phyloP scores from a whole-genome alignment of 345 rosid species.

The Linum usitatissimum region DNA sequence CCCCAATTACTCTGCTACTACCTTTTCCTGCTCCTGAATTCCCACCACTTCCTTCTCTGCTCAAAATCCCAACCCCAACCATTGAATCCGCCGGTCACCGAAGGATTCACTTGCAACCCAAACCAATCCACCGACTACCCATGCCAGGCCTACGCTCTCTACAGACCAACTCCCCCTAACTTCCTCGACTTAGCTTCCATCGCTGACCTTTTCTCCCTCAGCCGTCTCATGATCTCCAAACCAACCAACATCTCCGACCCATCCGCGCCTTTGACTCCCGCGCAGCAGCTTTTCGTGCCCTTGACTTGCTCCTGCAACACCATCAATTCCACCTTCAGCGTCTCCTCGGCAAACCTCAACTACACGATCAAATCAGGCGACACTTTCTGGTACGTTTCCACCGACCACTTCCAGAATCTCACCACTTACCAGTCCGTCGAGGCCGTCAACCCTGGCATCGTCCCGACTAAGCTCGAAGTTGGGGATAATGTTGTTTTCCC shows the following conservation, averaged over 20 bases:
- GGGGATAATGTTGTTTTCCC: slow-evolving; percentile 41
- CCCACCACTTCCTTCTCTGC: not conserved
- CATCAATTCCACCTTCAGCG: slow-evolving; percentile 16
- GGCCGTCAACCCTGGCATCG: slow-evolving; percentile 42
- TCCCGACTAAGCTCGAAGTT: slow-evolving; percentile 30
- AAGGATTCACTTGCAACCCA: slow-evolving; percentile 33
- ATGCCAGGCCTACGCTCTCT: slow-evolving; percentile 51
- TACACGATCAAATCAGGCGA: slow-evolving; percentile 33
- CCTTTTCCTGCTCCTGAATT: slow-evolving; percentile 15
- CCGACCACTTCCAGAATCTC: slow-evolving; percentile 30
- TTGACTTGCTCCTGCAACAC: slow-evolving; percentile 46
- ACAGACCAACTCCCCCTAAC: slow-evolving; percentile 30
- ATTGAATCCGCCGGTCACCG: slow-evolving; percentile 31
- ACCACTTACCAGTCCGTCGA: slow-evolving; percentile 58
- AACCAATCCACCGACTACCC: slow-evolving; percentile 32
- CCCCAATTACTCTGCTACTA: slow-evolving; percentile 8
- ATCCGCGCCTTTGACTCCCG: slow-evolving; percentile 29
- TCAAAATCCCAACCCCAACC: slow-evolving; percentile 9
- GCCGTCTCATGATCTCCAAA: slow-evolving; percentile 49
- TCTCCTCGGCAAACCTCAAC: slow-evolving; percentile 41
- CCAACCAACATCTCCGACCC: slow-evolving; percentile 54
- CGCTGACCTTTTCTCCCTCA: slow-evolving; percentile 50
- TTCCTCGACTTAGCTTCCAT: slow-evolving; percentile 46
- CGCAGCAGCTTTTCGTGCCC: slow-evolving; percentile 50
- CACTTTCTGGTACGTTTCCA: slow-evolving; percentile 36